Base-by-base conservation (phyloP, 495 filamentous ascomycete genomes). In the Penicillium parvum region DNA sequence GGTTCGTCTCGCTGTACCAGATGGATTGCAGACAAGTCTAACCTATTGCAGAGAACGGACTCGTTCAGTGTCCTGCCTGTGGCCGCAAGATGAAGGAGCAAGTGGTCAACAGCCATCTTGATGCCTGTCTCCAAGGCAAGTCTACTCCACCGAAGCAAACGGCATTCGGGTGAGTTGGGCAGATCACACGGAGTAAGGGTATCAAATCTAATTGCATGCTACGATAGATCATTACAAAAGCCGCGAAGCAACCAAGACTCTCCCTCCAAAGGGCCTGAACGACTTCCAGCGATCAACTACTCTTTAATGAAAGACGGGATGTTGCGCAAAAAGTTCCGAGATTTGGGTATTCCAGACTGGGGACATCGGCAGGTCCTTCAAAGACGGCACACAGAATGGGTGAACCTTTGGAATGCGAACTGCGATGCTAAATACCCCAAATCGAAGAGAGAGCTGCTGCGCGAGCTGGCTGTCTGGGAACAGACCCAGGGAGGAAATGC, bases 401-500 rank as follows among this genome's bases (percentile, higher is more conserved):
- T 91, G 50, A 96, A 90, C 30, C 58, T 97, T 18, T 96, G 88
- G 83, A 99, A 99, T 60, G 88, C 94, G 10, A 97, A 97, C 50
- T 91, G 88, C 63, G 92, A 99, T 60, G 84, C 88, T 2, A 77
- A 73, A 40, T 66, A 63, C 3, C 88, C 87, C 1, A 84, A 84
- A 53, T 65, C 72, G 4, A 88, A 86, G 50, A 60, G 68, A 3
- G 83, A 91, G 34, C 55, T 98, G 5, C 57, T 92, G 20, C 75
- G 74, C 5, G 91, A 96, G 41, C 57, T 98, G 12, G 83, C 90
- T 17, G 53, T 75, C 2, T 96, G 92, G 90, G 92, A 98, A 54
- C 69, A 76, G 21, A 90, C 84, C 0, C 79, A 91, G 45, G 74
- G 74, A 21, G 69, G 69, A 3, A 25, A 52, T 39, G 61, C 66